These are phyloP conservation scores for Trichoderma lentiforme DNA, from an alignment of 2,329 filamentous ascomycete species.

Conservation along the genomic window DNA sequence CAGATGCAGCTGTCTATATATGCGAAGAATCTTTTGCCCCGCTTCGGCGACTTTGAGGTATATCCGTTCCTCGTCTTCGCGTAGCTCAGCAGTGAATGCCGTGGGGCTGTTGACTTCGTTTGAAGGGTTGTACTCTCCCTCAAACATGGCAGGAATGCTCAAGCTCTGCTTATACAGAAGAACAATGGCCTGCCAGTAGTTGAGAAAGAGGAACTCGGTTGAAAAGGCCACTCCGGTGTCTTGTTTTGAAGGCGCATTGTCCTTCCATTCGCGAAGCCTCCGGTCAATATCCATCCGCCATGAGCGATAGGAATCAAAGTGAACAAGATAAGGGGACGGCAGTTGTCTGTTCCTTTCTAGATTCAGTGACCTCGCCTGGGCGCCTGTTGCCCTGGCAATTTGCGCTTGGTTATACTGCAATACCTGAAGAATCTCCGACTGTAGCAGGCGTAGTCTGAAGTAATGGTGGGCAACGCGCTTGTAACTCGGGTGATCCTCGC, in stretches of 20 bases:
- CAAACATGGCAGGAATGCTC: constrained; percentile 79
- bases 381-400: constrained; percentile 63
- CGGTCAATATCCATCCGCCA: constrained; percentile 88
- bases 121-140: constrained; percentile 68
- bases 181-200: constrained; percentile 97
- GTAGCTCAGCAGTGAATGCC: constrained; percentile 60
- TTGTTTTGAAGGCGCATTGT: constrained; percentile 69
- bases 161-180: constrained; percentile 92
- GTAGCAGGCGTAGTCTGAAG: constrained; percentile 79
- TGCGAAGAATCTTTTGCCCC: constrained; percentile 83
- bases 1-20: constrained; percentile 86
- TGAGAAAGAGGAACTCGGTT: constrained; percentile 84
- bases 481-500: constrained; percentile 69
- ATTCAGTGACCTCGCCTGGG: constrained; percentile 58
- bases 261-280: constrained; percentile 82
- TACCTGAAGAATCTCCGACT: constrained; percentile 93
- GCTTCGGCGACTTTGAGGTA: constrained; percentile 95
- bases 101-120: constrained; percentile 62
- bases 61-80: constrained; percentile 83
- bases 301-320: constrained; percentile 78
- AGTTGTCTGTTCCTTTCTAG: constrained; percentile 74
- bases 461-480: constrained; percentile 92
- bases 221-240: constrained; percentile 88
- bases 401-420: constrained; percentile 89
- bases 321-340: constrained; percentile 78